Base-by-base conservation (phyloP, 208 protist species). In the Leishmania martiniquensis region DNA sequence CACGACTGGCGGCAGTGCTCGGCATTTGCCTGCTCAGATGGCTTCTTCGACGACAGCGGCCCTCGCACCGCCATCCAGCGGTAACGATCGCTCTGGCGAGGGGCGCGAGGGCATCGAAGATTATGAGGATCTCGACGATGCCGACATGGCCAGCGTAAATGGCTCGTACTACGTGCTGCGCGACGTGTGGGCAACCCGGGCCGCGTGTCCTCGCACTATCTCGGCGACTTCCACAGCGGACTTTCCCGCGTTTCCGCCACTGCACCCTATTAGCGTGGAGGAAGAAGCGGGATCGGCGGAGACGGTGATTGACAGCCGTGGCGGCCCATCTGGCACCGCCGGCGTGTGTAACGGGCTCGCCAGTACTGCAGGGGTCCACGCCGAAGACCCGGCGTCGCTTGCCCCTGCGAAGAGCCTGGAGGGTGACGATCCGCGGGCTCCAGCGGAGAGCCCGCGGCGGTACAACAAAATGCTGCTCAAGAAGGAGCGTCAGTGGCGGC, bases 391-490 rank as follows among this genome's bases (percentile, higher is more conserved):
- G 44, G 42, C 1, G 32, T 25, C 32, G 22, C 13, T 34, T 5
- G 42, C 22, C 9, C 39, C 42, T n/a, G 25, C 65, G 2, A 34
- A 1, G 12, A 47, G 44, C 37, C 42, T 51, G 65, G 42, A 69
- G 25, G 37, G 4, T 10, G 17, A 32, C 1, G 3, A 17, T 49
- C 3, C 10, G 20, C 25, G 29, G 47, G 13, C 32, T 57, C n/a
- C 47, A 37, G 32, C 68, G 47, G 32, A 59, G 17, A 32, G 57
- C 1, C n/a, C 37, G 29, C 68, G 45, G 47, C 68, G 74, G 45
- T 89, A 91, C 77, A 93, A 91, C 77, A 94, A 94, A 72, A 92
- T 91, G 75, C 75, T 94, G 2, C 84, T 73, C 2, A 87, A 88
- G 42, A 94, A 94, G 72, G 78, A 83, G 71, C 73, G 77, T 10